A percentile compares a stretch with the other conserved stretches of the same genome.
phyloP scores from a whole-genome alignment of 2,329 filamentous ascomycete species.

The Colletotrichum camelliae region DNA sequence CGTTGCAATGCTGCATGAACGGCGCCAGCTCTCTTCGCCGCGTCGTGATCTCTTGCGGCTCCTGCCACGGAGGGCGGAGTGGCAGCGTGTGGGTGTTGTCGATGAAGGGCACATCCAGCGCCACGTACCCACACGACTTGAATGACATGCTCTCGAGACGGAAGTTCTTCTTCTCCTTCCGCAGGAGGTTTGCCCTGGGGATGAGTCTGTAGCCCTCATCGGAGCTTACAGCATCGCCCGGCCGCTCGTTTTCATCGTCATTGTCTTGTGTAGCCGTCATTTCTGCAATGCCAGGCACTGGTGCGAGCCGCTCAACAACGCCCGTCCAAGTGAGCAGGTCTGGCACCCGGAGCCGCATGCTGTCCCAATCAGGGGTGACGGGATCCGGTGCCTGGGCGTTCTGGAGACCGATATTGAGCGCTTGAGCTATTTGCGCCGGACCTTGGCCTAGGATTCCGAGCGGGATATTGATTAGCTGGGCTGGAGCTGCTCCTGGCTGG shows the following conservation, averaged over 20 bases:
- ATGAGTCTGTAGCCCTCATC: constrained; percentile 24
- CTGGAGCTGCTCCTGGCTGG: background rate
- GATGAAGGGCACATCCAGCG: constrained; percentile 40
- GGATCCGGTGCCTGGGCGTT: background rate
- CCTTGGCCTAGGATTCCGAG: background rate
- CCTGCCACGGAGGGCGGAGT: constrained; percentile 12
- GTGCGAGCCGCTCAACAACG: constrained; percentile 47
- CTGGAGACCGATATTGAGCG: background rate
- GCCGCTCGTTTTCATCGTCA: background rate
- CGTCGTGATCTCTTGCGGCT: constrained; percentile 4
- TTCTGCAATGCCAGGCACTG: constrained; percentile 36
- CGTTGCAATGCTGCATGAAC: constrained; percentile 41
- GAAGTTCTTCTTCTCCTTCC: constrained; percentile 31
- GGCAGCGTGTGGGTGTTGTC: constrained; percentile 41
- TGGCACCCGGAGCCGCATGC: constrained; percentile 25
- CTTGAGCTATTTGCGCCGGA: background rate
- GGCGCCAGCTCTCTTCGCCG: constrained; percentile 19
- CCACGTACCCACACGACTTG: constrained; percentile 67
- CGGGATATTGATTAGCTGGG: background rate
- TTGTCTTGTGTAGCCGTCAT: constrained; percentile 2
- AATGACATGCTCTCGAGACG: constrained; percentile 50
- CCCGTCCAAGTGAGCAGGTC: constrained; percentile 44
- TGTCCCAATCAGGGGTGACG: background rate
- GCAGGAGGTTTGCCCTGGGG: constrained; percentile 26
- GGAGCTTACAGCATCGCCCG: background rate